Evolutionary conservation across 2,329 filamentous ascomycete genomes (phyloP).

Genomic region (Bipolaris oryzae): DNA sequence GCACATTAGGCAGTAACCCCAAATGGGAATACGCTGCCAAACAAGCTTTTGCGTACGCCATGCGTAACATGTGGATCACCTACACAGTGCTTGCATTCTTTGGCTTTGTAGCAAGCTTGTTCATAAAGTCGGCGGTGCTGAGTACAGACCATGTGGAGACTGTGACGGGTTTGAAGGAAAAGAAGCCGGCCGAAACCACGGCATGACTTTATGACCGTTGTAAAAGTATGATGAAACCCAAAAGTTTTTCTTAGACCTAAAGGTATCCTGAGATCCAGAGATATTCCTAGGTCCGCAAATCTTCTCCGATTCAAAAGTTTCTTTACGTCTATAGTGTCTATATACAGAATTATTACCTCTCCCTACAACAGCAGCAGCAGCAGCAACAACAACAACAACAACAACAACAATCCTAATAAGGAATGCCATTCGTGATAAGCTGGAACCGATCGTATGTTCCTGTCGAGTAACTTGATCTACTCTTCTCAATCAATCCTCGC

Average conservation of each 20-base stretch:
- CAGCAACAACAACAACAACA: not conserved
- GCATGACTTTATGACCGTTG: not conserved
- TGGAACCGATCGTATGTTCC: conserved; percentile 98
- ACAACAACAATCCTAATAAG: conserved; percentile 64
- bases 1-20: conserved; percentile 52
- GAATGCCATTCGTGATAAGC: conserved; percentile 94
- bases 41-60: conserved; percentile 51
- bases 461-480: conserved; percentile 87
- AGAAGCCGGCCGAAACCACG: conserved; percentile 1
- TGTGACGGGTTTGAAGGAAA: conserved; percentile 52
- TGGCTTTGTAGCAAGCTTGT: conserved; percentile 46
- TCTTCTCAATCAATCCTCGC: conserved; percentile 85
- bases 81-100: conserved; percentile 51
- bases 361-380: not conserved
- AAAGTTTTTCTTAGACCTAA: no score
- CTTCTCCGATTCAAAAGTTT: no score
- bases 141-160: conserved; percentile 54
- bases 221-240: not conserved
- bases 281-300: no score
- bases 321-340: not conserved
- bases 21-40: conserved; percentile 53
- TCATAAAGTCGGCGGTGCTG: conserved; percentile 50
- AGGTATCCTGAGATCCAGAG: no score
- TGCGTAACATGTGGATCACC: conserved; percentile 57
- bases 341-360: not conserved